phyloP scores from a whole-genome alignment of 805 yeast species.

The Kazachstania bromeliacearum region DNA sequence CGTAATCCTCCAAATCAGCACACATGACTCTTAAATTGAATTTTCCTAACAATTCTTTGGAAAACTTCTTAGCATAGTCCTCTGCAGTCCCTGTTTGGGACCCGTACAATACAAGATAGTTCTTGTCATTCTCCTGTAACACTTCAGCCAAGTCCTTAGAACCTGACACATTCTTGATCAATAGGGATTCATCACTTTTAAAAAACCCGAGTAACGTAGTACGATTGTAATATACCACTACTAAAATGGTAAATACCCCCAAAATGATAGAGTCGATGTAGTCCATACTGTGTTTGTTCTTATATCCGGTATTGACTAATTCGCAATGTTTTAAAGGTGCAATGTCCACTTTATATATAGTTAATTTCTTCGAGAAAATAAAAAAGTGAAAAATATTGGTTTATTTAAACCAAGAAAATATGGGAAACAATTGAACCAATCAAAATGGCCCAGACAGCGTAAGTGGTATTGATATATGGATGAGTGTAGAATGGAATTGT shows the following conservation, averaged over 20 bases:
- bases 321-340: too few relatives aligned
- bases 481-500: too few relatives aligned
- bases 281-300: too few relatives aligned
- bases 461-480: too few relatives aligned
- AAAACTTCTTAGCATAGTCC: constrained; percentile 84
- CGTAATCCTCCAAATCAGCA: constrained; percentile 84
- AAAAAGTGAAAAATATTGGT: too few relatives aligned
- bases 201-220: constrained; percentile 32
- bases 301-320: too few relatives aligned
- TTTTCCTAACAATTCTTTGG: constrained; percentile 77
- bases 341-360: too few relatives aligned
- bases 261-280: neutral
- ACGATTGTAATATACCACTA: constrained; percentile 57
- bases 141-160: constrained; percentile 52
- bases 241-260: constrained; percentile 7
- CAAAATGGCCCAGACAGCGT: too few relatives aligned
- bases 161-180: constrained; percentile 34
- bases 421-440: too few relatives aligned
- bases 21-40: constrained; percentile 77
- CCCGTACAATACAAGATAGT: constrained; percentile 74
- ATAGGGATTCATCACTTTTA: constrained; percentile 7
- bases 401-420: too few relatives aligned
- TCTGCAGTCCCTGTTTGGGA: constrained; percentile 99
- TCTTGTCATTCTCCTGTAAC: constrained; percentile 54
- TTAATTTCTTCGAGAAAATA: too few relatives aligned